These are phyloP conservation scores for Dactylellina cionopaga DNA, from an alignment of 2,329 filamentous ascomycete genomes.

Conservation along the genomic window DNA sequence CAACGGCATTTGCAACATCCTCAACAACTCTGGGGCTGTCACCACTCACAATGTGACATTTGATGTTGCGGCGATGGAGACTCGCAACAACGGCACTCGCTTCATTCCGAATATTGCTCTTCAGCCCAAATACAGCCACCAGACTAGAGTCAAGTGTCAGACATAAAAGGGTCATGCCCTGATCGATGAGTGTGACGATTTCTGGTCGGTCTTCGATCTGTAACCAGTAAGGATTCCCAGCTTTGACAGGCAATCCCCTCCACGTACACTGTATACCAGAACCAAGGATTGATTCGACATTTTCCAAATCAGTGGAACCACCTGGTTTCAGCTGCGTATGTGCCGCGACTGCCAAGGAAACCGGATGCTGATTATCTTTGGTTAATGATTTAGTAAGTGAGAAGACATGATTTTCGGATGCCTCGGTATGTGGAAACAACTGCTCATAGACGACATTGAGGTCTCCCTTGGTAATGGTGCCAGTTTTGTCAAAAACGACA, in stretches of 20 bases:
- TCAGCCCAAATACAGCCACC: slow-evolving; percentile 66
- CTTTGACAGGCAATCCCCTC: slow-evolving; percentile 13
- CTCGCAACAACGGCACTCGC: slow-evolving; percentile 63
- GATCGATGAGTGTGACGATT: neutral
- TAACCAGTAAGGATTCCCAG: slow-evolving; percentile 48
- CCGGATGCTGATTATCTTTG: slow-evolving; percentile 65
- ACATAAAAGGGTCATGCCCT: slow-evolving; percentile 62
- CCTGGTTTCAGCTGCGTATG: slow-evolving; percentile 59
- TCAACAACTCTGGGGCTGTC: slow-evolving; percentile 66
- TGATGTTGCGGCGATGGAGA: slow-evolving; percentile 65
- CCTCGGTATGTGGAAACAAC: slow-evolving; percentile 56
- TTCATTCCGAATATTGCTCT: slow-evolving; percentile 63
- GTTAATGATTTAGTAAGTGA: slow-evolving; percentile 58
- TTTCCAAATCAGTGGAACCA: slow-evolving; percentile 11
- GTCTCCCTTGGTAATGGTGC: slow-evolving; percentile 74
- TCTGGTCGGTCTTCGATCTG: slow-evolving; percentile 15
- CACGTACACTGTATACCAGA: slow-evolving; percentile 53
- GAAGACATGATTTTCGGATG: slow-evolving; percentile 59
- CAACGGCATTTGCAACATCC: slow-evolving; percentile 63
- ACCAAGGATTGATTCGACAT: slow-evolving; percentile 62
- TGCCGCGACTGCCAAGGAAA: slow-evolving; percentile 64
- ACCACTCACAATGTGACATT: slow-evolving; percentile 68
- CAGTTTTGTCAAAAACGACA: slow-evolving; percentile 83
- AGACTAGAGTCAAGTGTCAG: slow-evolving; percentile 62
- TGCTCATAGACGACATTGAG: slow-evolving; percentile 63